A percentile compares a stretch with the other conserved stretches of the same genome.
These are phyloP conservation scores for Diaporthe aspalathi DNA, from an alignment of 2,329 filamentous ascomycete species.

Conservation along the genomic window DNA sequence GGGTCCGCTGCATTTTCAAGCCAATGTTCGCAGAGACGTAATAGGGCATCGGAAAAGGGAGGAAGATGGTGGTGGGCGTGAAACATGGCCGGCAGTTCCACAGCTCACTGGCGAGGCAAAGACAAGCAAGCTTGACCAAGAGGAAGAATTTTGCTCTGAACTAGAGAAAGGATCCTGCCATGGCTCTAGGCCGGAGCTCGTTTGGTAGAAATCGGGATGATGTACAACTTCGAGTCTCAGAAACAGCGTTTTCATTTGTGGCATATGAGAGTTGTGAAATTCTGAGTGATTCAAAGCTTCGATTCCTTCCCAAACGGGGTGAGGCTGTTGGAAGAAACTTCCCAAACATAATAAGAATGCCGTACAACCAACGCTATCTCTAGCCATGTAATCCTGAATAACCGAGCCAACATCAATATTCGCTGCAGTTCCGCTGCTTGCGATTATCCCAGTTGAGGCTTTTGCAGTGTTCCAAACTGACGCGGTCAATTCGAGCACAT, in stretches of 20 bases:
- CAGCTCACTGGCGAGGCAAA: constrained; percentile 6
- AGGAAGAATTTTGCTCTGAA: constrained; percentile 38
- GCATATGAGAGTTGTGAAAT: background rate
- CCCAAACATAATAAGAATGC: too few relatives aligned
- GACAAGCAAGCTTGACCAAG: constrained; percentile 33
- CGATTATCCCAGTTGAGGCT: constrained; percentile 55
- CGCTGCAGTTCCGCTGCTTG: too few relatives aligned
- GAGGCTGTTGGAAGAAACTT: too few relatives aligned
- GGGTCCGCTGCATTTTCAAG: constrained; percentile 36
- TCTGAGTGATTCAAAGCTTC: too few relatives aligned
- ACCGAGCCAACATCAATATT: too few relatives aligned
- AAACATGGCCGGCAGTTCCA: constrained; percentile 36
- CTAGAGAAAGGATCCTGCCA: constrained; percentile 32
- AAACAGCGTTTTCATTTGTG: background rate
- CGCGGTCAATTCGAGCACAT: constrained; percentile 50
- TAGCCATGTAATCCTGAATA: too few relatives aligned
- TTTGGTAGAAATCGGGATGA: background rate
- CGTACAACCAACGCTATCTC: too few relatives aligned
- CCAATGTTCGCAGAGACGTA: constrained; percentile 31
- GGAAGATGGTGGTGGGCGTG: constrained; percentile 19
- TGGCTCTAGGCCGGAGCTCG: constrained; percentile 15
- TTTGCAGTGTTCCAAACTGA: constrained; percentile 44
- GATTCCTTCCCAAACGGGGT: too few relatives aligned
- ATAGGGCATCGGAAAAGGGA: constrained; percentile 33
- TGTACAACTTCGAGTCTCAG: background rate